These are phyloP conservation scores for Microsporum audouinii DNA, from an alignment of 2,329 filamentous ascomycete genomes.

Conservation along the genomic window DNA sequence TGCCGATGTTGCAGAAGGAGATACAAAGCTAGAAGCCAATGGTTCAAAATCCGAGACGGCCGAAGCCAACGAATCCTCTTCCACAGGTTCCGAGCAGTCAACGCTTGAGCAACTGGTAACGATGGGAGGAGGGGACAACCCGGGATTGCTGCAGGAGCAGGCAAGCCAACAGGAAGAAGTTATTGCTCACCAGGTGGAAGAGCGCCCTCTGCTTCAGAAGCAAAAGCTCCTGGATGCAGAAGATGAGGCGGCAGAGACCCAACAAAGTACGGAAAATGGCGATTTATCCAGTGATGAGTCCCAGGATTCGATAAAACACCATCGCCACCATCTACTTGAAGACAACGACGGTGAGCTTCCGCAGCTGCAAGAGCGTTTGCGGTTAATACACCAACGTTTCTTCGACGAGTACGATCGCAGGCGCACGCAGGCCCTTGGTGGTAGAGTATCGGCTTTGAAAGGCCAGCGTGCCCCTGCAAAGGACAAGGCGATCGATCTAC, in stretches of 20 bases:
- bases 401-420: constrained; percentile 67
- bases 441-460: constrained; percentile 39
- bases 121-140: constrained; percentile 61
- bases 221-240: constrained; percentile 84
- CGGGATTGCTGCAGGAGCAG: constrained; percentile 59
- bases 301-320: constrained; percentile 29
- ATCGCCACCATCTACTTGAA: constrained; percentile 64
- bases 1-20: constrained; percentile 3
- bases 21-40: constrained; percentile 23
- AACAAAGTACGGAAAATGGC: constrained; percentile 36
- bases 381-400: constrained; percentile 63
- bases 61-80: constrained; percentile 15
- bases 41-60: constrained; percentile 17
- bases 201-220: constrained; percentile 79
- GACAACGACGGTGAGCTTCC: constrained; percentile 79
- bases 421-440: constrained; percentile 35
- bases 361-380: constrained; percentile 64
- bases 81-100: constrained; percentile 32
- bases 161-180: constrained; percentile 75
- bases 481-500: constrained; percentile 40
- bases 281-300: constrained; percentile 32
- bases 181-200: constrained; percentile 76
- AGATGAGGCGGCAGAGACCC: constrained; percentile 51
- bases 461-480: constrained; percentile 36
- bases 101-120: constrained; percentile 65